Evolutionary conservation across 805 yeast genomes (phyloP), one percentile per base, ranked within the genome.

Genomic region (Cephaloascus albidus): DNA sequence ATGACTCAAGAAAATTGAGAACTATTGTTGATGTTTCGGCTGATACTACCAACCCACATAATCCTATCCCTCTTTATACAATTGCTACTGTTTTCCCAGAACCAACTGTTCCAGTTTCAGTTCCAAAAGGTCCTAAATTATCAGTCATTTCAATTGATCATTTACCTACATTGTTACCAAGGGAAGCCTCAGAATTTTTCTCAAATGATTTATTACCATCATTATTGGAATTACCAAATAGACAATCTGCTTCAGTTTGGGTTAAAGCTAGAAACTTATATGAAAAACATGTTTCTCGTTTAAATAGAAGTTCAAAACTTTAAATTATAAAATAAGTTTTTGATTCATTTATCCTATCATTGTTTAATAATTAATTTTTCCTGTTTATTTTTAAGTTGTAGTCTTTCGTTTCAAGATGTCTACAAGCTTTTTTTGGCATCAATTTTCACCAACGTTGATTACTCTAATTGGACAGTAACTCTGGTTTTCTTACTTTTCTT

Each of bases 21-120:
- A 86, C 94, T 15, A 87, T 93, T 44, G 97, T 93, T 39, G 99
- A 93, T 61, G 99, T 93, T 42, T 85, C 96, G 38, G 98, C 98
- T 41, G 99, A 93, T 66, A 93, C 97, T 36, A 93, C 98, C 40
- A 93, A 93, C 63, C 97, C 97, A 44, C 90, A 88, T 71, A 93
- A 93, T 68, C 99, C 99, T 42, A 76, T 93, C 43, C 98, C 99
- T 45, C 90, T 93, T 40, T 94, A 93, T 63, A 69, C 78, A 18
- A 71, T 86, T 48, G 95, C 96, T 41, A 90, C 98, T 20, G 88
- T 82, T 4, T 93, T 93, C 70, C 75, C 76, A 48, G 76, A 86
- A 51, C 99, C 98, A 47, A 89, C 96, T 2, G 97, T 86, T 36
- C 61, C 64, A 5, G 98, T 90, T 33, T 77, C 80, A 45, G 80